Percentiles rank a stretch among this genome's conserved stretches.
Conservation (phyloP, 108 stramenopile species). For the Nitzschia putrida region DNA sequence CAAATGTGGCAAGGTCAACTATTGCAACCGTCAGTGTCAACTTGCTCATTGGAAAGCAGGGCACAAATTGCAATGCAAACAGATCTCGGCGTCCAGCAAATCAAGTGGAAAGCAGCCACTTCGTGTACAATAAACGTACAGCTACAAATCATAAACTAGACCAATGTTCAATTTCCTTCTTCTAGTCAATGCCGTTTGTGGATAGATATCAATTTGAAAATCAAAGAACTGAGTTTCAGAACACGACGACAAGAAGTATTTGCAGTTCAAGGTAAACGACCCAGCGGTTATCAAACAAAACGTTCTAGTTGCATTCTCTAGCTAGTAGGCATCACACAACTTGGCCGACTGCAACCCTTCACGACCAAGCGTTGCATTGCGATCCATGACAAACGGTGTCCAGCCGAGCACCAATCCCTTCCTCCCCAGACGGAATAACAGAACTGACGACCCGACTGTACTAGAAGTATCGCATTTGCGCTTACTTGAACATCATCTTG, state of each 20-base stretch:
- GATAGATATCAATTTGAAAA: too few species aligned
- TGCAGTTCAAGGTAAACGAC: not conserved
- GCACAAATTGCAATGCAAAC: conserved; percentile 21
- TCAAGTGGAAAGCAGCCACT: too few species aligned
- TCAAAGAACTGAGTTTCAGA: not conserved
- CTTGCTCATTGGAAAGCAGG: conserved; percentile 24
- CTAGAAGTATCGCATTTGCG: not conserved
- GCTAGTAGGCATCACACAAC: not conserved
- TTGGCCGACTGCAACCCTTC: conserved; percentile 10
- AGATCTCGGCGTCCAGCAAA: not conserved
- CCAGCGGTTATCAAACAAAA: too few species aligned
- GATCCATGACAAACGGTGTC: not conserved
- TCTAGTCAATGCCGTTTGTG: too few species aligned
- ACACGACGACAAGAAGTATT: not conserved
- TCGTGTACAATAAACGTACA: too few species aligned
- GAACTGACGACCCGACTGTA: conserved; percentile 1
- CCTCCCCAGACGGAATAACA: not conserved
- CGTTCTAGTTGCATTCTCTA: not conserved
- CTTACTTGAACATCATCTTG: conserved; percentile 43
- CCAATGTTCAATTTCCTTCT: not conserved
- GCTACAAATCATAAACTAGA: not conserved
- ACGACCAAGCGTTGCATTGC: conserved; percentile 12
- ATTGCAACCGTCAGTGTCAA: conserved; percentile 27
- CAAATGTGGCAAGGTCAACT: conserved; percentile 17
- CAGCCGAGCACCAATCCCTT: not conserved